Conservation (phyloP, 768 basidiomycete species). For the Austroboletus eburneus region DNA sequence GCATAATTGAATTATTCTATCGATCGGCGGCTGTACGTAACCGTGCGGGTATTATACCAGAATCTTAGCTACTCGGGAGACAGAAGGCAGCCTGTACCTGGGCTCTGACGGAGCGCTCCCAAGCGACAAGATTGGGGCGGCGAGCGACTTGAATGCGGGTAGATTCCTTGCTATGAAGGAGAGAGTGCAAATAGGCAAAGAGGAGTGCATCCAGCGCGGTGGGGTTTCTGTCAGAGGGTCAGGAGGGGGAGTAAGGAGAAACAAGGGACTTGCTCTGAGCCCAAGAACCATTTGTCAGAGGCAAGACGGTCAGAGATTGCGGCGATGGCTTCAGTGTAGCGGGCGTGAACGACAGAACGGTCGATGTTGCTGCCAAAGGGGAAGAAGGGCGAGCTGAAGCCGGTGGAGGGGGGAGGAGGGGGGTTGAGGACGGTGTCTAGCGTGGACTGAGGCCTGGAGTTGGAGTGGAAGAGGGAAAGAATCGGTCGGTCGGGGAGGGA, state of each 20-base stretch:
- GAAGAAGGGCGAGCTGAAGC: constrained; percentile 61
- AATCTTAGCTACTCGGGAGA: constrained; percentile 4
- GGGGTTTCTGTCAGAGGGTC: constrained; percentile 49
- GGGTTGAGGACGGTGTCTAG: constrained; percentile 54
- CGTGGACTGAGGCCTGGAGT: constrained; percentile 11
- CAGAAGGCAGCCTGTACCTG: constrained; percentile 53
- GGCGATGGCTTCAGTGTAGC: constrained; percentile 67
- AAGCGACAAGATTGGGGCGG: constrained; percentile 72
- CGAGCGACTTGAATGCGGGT: constrained; percentile 64
- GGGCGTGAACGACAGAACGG: constrained; percentile 44
- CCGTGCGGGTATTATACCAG: constrained; percentile 15
- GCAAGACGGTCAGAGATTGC: constrained; percentile 74
- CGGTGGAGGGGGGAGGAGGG: constrained; percentile 67
- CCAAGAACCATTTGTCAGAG: constrained; percentile 78
- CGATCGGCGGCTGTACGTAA: background rate
- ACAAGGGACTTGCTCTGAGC: constrained; percentile 51
- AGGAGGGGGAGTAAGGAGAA: constrained; percentile 1
- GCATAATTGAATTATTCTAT: background rate
- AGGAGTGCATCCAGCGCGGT: constrained; percentile 78
- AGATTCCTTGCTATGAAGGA: constrained; percentile 42
- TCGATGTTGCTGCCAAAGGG: constrained; percentile 56
- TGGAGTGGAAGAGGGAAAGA: constrained; percentile 40
- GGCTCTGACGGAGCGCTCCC: constrained; percentile 68
- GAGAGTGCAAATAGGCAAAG: constrained; percentile 76
- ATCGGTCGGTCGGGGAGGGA: constrained; percentile 44